A percentile compares a stretch with the other conserved stretches of the same genome.
Conservation (phyloP, 345 rosid genomes). For the Jatropha curcas region DNA sequence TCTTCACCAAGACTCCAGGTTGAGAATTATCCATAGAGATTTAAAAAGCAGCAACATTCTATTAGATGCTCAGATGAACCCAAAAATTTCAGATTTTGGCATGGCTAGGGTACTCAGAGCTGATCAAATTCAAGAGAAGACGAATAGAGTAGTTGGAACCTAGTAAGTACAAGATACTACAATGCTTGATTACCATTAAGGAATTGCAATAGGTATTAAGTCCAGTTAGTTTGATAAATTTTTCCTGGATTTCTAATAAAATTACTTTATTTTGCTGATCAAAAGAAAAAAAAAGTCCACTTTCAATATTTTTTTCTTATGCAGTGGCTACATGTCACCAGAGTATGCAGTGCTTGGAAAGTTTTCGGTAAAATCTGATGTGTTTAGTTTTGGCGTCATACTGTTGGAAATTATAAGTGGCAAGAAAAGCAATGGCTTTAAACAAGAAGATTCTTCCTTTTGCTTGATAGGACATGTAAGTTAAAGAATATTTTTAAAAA, state of each 20-base stretch:
- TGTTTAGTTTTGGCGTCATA: not conserved
- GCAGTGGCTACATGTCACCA: slow-evolving; percentile 29
- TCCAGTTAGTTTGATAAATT: too few relatives aligned
- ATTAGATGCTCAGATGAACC: not conserved
- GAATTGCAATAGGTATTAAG: too few relatives aligned
- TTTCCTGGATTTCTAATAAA: too few relatives aligned
- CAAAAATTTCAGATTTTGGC: not conserved
- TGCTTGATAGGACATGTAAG: slow-evolving; percentile 40
- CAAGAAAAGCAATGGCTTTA: slow-evolving; percentile 33
- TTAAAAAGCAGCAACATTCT: slow-evolving; percentile 2
- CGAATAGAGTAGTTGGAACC: not conserved
- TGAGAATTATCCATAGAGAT: slow-evolving; percentile 2
- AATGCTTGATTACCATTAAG: too few relatives aligned
- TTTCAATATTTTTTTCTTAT: too few relatives aligned
- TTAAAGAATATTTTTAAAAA: not conserved
- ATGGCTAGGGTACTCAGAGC: not conserved
- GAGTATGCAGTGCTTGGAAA: slow-evolving; percentile 48
- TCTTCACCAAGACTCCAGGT: slow-evolving; percentile 9
- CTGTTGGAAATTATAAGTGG: slow-evolving; percentile 40
- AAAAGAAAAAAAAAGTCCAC: too few relatives aligned
- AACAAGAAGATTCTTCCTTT: slow-evolving; percentile 14
- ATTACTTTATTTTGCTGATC: too few relatives aligned
- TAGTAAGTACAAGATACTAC: not conserved
- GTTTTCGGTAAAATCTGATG: slow-evolving; percentile 40
- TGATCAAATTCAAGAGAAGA: not conserved